A percentile compares a stretch with the other conserved stretches of the same genome.
Conservation (phyloP, 495 filamentous ascomycete species). For the Penicillium coffeae region DNA sequence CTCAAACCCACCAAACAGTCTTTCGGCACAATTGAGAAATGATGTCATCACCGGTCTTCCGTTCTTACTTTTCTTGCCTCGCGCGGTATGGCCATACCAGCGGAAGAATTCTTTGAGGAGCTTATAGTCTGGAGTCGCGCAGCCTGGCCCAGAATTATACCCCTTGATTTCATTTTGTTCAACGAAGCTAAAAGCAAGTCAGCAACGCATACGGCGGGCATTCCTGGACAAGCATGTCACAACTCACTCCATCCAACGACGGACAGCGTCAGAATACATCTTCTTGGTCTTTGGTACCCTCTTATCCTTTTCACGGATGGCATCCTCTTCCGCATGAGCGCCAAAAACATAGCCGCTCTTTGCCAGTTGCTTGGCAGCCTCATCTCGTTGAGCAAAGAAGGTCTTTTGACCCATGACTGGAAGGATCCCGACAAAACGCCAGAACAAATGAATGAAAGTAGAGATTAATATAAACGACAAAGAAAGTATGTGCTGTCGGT, state of each 20-base stretch:
- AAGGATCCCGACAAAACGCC: slow-evolving; percentile 40
- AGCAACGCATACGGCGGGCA: slow-evolving; percentile 2
- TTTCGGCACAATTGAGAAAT: slow-evolving; percentile 9
- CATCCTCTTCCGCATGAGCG: slow-evolving; percentile 11
- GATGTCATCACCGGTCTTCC: slow-evolving; percentile 12
- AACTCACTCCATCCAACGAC: slow-evolving; percentile 15
- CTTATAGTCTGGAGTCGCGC: slow-evolving; percentile 7
- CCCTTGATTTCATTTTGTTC: slow-evolving; percentile 3
- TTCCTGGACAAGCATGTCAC: not conserved
- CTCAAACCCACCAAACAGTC: slow-evolving; percentile 18
- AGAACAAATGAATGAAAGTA: slow-evolving; percentile 25
- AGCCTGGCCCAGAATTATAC: slow-evolving; percentile 6
- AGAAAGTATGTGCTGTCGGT: slow-evolving; percentile 31
- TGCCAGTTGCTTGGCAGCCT: slow-evolving; percentile 7
- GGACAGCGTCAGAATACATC: slow-evolving; percentile 1
- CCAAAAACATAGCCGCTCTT: slow-evolving; percentile 18
- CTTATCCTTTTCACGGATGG: slow-evolving; percentile 15
- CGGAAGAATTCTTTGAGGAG: slow-evolving; percentile 19
- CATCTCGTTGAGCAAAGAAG: slow-evolving; percentile 13
- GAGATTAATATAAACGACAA: slow-evolving; percentile 59
- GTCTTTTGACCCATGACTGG: slow-evolving; percentile 7
- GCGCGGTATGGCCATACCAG: slow-evolving; percentile 8
- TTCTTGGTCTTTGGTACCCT: slow-evolving; percentile 15
- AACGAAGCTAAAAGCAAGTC: slow-evolving; percentile 9
- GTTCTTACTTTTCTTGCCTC: slow-evolving; percentile 12